A percentile compares a stretch with the other conserved stretches of the same genome.
Conservation (phyloP, 805 yeast species). For the Saturnispora ahearnii region DNA sequence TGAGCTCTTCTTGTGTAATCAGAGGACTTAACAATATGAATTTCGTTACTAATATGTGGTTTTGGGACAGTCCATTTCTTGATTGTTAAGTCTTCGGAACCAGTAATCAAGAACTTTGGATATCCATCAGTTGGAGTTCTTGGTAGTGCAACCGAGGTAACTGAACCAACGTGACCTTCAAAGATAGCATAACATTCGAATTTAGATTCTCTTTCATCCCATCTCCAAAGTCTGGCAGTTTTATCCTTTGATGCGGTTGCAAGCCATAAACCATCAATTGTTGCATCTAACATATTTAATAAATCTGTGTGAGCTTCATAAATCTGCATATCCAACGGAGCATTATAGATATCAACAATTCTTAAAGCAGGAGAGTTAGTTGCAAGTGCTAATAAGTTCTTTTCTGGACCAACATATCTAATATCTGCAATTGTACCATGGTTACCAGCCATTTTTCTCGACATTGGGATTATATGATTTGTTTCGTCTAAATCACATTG, state of each 20-base stretch:
- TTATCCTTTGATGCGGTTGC: conserved; percentile 89
- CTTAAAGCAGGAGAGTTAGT: conserved; percentile 89
- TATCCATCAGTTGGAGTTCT: conserved; percentile 32
- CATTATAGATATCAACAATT: conserved; percentile 51
- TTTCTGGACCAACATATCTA: conserved; percentile 60
- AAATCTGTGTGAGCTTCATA: conserved; percentile 81
- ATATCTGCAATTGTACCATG: conserved; percentile 94
- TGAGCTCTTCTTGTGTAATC: conserved; percentile 93
- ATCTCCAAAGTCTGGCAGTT: conserved; percentile 77
- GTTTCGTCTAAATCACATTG: conserved; percentile 22
- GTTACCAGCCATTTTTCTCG: conserved; percentile 71
- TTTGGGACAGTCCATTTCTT: conserved; percentile 76
- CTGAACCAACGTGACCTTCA: conserved; percentile 80
- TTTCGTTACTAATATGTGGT: conserved; percentile 14
- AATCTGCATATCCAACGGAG: conserved; percentile 51
- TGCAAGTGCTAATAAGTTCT: conserved; percentile 64
- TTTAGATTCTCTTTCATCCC: conserved; percentile 32
- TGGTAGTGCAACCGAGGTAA: conserved; percentile 75
- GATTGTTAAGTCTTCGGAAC: conserved; percentile 74
- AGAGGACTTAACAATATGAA: conserved; percentile 43
- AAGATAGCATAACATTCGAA: conserved; percentile 51
- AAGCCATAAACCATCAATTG: conserved; percentile 79
- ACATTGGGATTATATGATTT: conserved; percentile 31
- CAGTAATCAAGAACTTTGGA: conserved; percentile 74
- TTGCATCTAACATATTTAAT: conserved; percentile 68